phyloP scores from a whole-genome alignment of 2,329 filamentous ascomycete species.

The Fusarium solani-melongenae region DNA sequence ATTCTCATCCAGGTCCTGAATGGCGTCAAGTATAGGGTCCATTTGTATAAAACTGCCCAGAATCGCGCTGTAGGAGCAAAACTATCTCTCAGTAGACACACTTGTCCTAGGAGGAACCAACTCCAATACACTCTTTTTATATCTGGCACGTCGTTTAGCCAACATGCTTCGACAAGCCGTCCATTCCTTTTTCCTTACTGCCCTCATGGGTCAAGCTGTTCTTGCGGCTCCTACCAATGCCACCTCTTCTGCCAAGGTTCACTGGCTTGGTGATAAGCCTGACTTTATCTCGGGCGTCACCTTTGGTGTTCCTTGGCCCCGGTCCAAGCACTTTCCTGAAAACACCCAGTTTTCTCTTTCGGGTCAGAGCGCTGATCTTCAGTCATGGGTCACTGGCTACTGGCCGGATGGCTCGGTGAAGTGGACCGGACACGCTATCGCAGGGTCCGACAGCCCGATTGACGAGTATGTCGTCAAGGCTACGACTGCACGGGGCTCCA shows the following conservation, averaged over 20 bases:
- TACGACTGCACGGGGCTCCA: conserved; percentile 1
- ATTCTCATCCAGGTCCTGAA: conserved; percentile 25
- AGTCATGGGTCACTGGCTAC: conserved; percentile 68
- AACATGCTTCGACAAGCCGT: conserved; percentile 35
- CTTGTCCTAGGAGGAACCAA: not conserved
- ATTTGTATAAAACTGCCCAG: conserved; percentile 11
- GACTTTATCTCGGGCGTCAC: conserved; percentile 51
- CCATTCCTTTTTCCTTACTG: conserved; percentile 33
- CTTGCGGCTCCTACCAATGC: conserved; percentile 30
- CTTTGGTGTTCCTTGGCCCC: conserved; percentile 58
- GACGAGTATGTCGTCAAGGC: conserved; percentile 54
- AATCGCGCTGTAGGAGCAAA: not conserved
- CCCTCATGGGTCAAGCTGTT: conserved; percentile 15
- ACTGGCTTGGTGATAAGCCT: conserved; percentile 55
- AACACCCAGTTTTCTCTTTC: conserved; percentile 51
- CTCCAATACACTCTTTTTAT: not conserved
- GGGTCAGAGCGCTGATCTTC: conserved; percentile 37
- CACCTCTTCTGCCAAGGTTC: conserved; percentile 42
- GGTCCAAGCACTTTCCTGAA: conserved; percentile 51
- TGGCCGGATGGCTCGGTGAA: conserved; percentile 72
- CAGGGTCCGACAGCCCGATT: conserved; percentile 52
- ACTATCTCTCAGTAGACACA: not conserved
- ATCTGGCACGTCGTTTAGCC: conserved; percentile 20
- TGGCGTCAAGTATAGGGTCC: conserved; percentile 22
- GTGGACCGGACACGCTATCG: conserved; percentile 69